Evolutionary conservation across 2,329 filamentous ascomycete species (phyloP), one percentile per base, ranked within the genome.

Genomic region (Fusarium coffeatum): DNA sequence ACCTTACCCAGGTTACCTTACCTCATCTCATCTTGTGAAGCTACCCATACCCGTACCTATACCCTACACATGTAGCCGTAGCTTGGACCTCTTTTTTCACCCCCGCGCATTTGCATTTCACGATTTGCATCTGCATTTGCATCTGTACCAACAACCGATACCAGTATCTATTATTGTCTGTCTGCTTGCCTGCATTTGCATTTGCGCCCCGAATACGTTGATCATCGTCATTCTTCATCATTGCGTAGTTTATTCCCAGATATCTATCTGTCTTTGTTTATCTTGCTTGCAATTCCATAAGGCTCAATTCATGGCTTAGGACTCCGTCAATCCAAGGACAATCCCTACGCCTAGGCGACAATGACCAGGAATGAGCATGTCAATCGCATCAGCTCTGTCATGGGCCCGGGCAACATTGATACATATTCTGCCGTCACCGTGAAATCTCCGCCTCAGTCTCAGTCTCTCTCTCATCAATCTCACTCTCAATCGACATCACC

Each of bases 281-380:
- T 18, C n/a, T 20, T 20, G 34, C 34, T 16, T 20, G 34, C 34
- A 37, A n/a, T 8, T 27, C 23, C 32, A 57, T n/a, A 37, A 37
- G 34, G 34, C 34, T 37, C 34, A 37, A 55, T 43, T 37, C 75
- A 77, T 78, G 76, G 76, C 54, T 77, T 75, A 73, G 72, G 73
- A 69, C 74, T 74, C 69, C 73, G 64, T 72, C 64, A 73, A 71
- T 34, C 28, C 63, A 61, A 75, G 73, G 73, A 72, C 75, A 9
- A 34, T 42, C 49, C 23, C 74, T 71, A 78, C 75, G 74, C 74
- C 74, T 70, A 75, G 78, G 80, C 80, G 81, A 88, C 81, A 80
- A 92, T 93, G 90, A 88, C 89, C 81, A 88, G 86, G 81, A 87
- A 90, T 83, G 89, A 92, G 78, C 82, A 83, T 76, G 81, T 81